phyloP scores from a whole-genome alignment of 352 stramenopile species.

The Globisporangium paroecandrum region DNA sequence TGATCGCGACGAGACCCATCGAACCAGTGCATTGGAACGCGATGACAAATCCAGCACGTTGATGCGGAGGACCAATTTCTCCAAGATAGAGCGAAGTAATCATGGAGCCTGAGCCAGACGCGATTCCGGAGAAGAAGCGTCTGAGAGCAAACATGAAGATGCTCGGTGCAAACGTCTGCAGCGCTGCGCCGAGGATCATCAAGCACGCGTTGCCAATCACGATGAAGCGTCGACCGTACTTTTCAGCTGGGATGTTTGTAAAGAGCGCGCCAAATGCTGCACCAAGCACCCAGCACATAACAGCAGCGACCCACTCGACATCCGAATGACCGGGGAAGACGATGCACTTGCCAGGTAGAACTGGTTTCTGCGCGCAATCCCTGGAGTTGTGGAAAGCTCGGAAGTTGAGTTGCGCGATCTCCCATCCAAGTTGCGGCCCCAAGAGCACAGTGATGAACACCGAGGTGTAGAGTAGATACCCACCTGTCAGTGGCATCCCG shows the following conservation, averaged over 20 bases:
- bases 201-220: slow-evolving; percentile 28
- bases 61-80: slow-evolving; percentile 31
- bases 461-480: slow-evolving; percentile 31
- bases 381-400: slow-evolving; percentile 35
- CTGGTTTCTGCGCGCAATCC: slow-evolving; percentile 24
- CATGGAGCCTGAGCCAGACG: slow-evolving; percentile 31
- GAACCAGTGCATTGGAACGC: slow-evolving; percentile 30
- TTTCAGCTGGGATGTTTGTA: slow-evolving; percentile 30
- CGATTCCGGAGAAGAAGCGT: slow-evolving; percentile 34
- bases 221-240: slow-evolving; percentile 31
- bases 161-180: slow-evolving; percentile 36
- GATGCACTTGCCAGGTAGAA: slow-evolving; percentile 29
- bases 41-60: slow-evolving; percentile 37
- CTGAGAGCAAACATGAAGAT: slow-evolving; percentile 41
- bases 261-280: slow-evolving; percentile 30
- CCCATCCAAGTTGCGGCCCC: slow-evolving; percentile 37
- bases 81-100: slow-evolving; percentile 35
- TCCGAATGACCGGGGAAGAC: slow-evolving; percentile 38
- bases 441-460: slow-evolving; percentile 36
- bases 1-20: slow-evolving; percentile 32
- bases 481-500: slow-evolving; percentile 17
- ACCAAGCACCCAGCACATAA: slow-evolving; percentile 40
- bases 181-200: slow-evolving; percentile 32
- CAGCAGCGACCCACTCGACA: slow-evolving; percentile 30
- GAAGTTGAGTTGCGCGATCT: slow-evolving; percentile 45